phyloP scores from a whole-genome alignment of 768 basidiomycete genomes.

The Calocybe cyanea region DNA sequence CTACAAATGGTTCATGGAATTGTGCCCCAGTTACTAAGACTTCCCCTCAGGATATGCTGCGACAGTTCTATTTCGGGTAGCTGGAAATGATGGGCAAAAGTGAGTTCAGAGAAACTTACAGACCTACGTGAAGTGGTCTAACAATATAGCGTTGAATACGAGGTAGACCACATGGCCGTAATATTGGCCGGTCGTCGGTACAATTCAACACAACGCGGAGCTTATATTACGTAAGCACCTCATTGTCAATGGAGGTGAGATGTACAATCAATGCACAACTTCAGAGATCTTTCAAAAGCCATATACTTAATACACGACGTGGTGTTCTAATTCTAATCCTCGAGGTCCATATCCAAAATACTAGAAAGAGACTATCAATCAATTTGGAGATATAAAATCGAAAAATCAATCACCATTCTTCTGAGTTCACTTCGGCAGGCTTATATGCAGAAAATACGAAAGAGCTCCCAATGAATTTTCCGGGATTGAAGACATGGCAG shows the following conservation, averaged over 20 bases:
- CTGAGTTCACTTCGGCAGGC: slow-evolving; percentile 79
- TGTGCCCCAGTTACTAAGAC: background rate
- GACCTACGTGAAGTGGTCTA: too few relatives aligned
- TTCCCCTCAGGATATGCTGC: too few relatives aligned
- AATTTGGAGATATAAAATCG: background rate
- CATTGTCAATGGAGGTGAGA: too few relatives aligned
- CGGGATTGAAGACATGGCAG: slow-evolving; percentile 98
- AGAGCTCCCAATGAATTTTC: slow-evolving; percentile 79
- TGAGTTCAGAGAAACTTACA: too few relatives aligned
- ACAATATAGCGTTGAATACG: too few relatives aligned
- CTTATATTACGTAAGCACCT: slow-evolving; percentile 11
- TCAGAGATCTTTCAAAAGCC: too few relatives aligned
- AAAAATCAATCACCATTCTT: slow-evolving; percentile 58
- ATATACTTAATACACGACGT: too few relatives aligned
- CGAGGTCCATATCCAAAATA: slow-evolving; percentile 35
- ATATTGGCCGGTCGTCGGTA: background rate
- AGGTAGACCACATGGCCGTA: background rate
- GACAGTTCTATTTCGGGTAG: too few relatives aligned
- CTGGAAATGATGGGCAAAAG: too few relatives aligned
- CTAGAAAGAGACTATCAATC: slow-evolving; percentile 18
- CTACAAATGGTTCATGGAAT: background rate
- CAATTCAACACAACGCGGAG: background rate
- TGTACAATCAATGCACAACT: too few relatives aligned
- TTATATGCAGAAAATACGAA: slow-evolving; percentile 90
- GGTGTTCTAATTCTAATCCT: slow-evolving; percentile 28